These are phyloP conservation scores for Mrakia frigida DNA, from an alignment of 768 basidiomycete species.

Conservation along the genomic window DNA sequence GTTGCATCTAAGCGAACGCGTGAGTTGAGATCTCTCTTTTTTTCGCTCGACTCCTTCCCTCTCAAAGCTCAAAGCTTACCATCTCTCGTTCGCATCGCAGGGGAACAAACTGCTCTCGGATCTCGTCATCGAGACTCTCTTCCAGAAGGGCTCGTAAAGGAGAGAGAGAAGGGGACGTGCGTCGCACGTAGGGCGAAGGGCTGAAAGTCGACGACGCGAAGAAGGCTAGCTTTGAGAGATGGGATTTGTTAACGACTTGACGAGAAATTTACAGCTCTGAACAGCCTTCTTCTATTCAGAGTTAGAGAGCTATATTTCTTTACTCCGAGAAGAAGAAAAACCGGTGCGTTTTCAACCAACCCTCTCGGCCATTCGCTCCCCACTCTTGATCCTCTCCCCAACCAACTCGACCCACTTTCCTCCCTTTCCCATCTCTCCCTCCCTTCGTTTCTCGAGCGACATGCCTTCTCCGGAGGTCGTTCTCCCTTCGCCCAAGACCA, in stretches of 20 bases:
- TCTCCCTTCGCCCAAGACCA: slow-evolving; percentile 29
- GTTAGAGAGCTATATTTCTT: no score
- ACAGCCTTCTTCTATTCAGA: no score
- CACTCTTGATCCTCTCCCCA: not conserved
- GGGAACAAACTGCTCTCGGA: slow-evolving; percentile 27
- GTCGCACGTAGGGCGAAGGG: no score
- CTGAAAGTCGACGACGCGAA: no score
- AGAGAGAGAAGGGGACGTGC: not conserved
- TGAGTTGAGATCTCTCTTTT: slow-evolving; percentile 1
- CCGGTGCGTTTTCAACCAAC: no score
- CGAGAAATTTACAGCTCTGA: no score
- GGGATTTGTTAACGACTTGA: no score
- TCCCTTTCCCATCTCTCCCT: not conserved
- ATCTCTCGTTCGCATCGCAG: not conserved
- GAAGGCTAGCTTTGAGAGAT: no score
- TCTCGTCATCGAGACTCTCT: slow-evolving; percentile 16
- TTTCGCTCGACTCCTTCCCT: not conserved
- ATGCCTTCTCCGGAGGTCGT: slow-evolving; percentile 18
- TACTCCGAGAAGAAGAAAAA: no score
- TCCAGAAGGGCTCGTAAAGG: not conserved
- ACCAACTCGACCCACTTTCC: not conserved
- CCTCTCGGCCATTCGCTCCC: not conserved
- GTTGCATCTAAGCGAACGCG: slow-evolving; percentile 9
- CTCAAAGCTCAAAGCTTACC: not conserved
- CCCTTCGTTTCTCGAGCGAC: not conserved